Evolutionary conservation across 208 protist species (phyloP).

Genomic region (Trypanosoma mega): DNA sequence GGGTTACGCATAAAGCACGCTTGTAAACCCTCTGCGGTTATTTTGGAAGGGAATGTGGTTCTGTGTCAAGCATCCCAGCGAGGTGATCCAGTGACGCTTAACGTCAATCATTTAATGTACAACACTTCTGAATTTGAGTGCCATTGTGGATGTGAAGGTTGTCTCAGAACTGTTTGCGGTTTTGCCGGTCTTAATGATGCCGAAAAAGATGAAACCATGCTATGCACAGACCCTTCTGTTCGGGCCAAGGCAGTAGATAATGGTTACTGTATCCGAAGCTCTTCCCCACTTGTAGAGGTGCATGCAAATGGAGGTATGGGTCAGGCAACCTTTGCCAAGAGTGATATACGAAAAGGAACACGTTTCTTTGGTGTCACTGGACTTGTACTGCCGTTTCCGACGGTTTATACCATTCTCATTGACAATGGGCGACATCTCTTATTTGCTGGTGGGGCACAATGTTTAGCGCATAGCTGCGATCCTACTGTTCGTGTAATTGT

Average conservation of each 20-base stretch:
- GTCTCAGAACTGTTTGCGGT: slow-evolving; percentile 41
- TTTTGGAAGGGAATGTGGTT: slow-evolving; percentile 60
- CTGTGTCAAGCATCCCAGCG: slow-evolving; percentile 35
- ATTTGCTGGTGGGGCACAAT: slow-evolving; percentile 84
- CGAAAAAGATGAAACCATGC: slow-evolving; percentile 49
- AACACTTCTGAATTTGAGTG: slow-evolving; percentile 48
- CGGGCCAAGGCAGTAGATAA: slow-evolving; percentile 48
- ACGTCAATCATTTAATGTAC: slow-evolving; percentile 78
- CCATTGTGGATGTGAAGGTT: slow-evolving; percentile 39
- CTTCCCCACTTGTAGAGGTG: slow-evolving; percentile 57
- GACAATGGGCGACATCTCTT: slow-evolving; percentile 64
- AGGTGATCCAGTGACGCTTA: slow-evolving; percentile 57
- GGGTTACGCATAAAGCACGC: slow-evolving; percentile 64
- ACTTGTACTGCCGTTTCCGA: slow-evolving; percentile 77
- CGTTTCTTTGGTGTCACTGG: slow-evolving; percentile 73
- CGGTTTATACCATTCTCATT: slow-evolving; percentile 81
- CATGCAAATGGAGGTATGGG: slow-evolving; percentile 67
- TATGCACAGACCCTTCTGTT: slow-evolving; percentile 53
- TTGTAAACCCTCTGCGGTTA: slow-evolving; percentile 61
- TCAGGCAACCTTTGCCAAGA: slow-evolving; percentile 78
- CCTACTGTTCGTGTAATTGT: slow-evolving; percentile 84
- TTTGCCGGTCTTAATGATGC: slow-evolving; percentile 44
- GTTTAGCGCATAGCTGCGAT: slow-evolving; percentile 81
- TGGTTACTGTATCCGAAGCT: slow-evolving; percentile 55
- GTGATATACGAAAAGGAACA: slow-evolving; percentile 48